Percentiles rank a stretch among this genome's conserved stretches.
Conservation (phyloP, 345 rosid species). For the Gynandropsis gynandra region DNA sequence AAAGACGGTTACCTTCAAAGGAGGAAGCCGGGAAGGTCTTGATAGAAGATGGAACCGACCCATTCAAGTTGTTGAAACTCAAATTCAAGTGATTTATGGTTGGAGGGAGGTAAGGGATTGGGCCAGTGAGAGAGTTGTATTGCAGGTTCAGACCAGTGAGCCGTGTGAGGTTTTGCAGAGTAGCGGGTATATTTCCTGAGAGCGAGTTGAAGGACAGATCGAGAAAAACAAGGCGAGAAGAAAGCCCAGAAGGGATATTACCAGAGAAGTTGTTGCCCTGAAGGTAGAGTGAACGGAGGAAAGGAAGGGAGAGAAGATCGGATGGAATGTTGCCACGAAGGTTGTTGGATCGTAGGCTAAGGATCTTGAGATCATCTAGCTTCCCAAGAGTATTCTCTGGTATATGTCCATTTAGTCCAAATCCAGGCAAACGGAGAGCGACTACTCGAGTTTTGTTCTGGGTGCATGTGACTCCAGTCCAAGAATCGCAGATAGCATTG, state of each 20-base stretch:
- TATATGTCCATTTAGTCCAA: slow-evolving; percentile 67
- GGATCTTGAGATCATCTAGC: slow-evolving; percentile 58
- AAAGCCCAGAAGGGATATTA: slow-evolving; percentile 44
- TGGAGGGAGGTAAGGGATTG: slow-evolving; percentile 49
- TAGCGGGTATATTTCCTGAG: slow-evolving; percentile 50
- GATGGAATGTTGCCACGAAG: slow-evolving; percentile 66
- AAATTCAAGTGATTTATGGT: slow-evolving; percentile 56
- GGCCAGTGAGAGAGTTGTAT: slow-evolving; percentile 61
- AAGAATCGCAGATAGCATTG: slow-evolving; percentile 45
- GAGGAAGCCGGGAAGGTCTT: slow-evolving; percentile 61
- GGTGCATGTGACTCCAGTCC: slow-evolving; percentile 77
- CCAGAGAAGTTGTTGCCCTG: slow-evolving; percentile 83
- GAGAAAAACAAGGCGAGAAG: slow-evolving; percentile 45
- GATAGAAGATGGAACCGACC: slow-evolving; percentile 62
- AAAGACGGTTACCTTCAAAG: slow-evolving; percentile 55
- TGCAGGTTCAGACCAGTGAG: slow-evolving; percentile 57
- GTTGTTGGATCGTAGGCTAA: slow-evolving; percentile 71
- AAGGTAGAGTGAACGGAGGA: slow-evolving; percentile 53
- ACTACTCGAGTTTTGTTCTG: slow-evolving; percentile 44
- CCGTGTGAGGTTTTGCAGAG: slow-evolving; percentile 42
- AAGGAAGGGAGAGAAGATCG: slow-evolving; percentile 66
- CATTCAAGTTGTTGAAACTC: slow-evolving; percentile 68
- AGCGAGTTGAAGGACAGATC: slow-evolving; percentile 77
- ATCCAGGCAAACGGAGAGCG: slow-evolving; percentile 73
- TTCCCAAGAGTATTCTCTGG: slow-evolving; percentile 70